phyloP scores from a whole-genome alignment of 495 filamentous ascomycete species.

The Tuber brumale region DNA sequence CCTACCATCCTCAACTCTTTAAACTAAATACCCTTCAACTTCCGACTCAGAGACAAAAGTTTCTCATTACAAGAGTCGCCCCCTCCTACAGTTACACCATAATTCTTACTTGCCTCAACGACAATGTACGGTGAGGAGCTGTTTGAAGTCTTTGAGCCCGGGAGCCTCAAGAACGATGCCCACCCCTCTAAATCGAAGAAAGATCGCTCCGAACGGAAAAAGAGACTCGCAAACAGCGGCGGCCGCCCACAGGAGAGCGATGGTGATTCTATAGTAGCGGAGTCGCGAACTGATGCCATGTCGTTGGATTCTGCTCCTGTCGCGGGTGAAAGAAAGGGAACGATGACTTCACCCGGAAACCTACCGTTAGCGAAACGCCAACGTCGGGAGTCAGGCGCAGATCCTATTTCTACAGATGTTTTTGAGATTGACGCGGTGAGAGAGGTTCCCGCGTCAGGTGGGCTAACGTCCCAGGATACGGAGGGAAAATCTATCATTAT shows the following conservation, averaged over 20 bases:
- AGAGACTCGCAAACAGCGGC: slow-evolving; percentile 72
- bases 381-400: slow-evolving; percentile 56
- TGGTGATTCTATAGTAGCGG: slow-evolving; percentile 33
- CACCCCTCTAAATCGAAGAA: slow-evolving; percentile 42
- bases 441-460: slow-evolving; percentile 73
- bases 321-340: slow-evolving; percentile 36
- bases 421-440: slow-evolving; percentile 94
- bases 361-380: slow-evolving; percentile 57
- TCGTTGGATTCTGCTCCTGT: slow-evolving; percentile 47
- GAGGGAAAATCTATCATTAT: slow-evolving; percentile 62
- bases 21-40: neutral
- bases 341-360: slow-evolving; percentile 23
- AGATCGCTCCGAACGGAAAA: slow-evolving; percentile 60
- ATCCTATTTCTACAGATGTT: slow-evolving; percentile 81
- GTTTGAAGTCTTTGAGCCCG: slow-evolving; percentile 76
- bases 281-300: slow-evolving; percentile 48
- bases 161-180: slow-evolving; percentile 48
- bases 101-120: slow-evolving; percentile 4
- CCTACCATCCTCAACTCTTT: neutral
- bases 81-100: neutral
- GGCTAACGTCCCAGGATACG: slow-evolving; percentile 56
- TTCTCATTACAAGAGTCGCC: neutral
- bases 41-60: neutral
- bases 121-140: slow-evolving; percentile 51
- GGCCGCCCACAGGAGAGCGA: slow-evolving; percentile 52